Evolutionary conservation across 164 flowering plant species (phyloP).

Genomic region (Macadamia tetraphylla): DNA sequence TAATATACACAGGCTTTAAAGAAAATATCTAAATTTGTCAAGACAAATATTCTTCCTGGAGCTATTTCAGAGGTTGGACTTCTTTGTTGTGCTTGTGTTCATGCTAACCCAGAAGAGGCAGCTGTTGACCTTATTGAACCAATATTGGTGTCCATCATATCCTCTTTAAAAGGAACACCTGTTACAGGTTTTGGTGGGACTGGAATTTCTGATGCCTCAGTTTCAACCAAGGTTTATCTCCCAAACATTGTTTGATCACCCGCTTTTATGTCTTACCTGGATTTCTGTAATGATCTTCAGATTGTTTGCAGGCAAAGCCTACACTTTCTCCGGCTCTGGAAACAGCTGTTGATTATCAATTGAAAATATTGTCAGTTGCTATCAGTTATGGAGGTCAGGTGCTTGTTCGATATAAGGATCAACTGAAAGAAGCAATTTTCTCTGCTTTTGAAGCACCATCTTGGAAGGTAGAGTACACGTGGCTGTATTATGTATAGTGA

Average conservation of each 20-base stretch:
- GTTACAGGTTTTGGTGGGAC: constrained; percentile 76
- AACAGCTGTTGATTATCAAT: constrained; percentile 77
- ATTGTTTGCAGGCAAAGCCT: constrained; percentile 48
- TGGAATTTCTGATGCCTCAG: constrained; percentile 32
- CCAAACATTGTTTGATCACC: background rate
- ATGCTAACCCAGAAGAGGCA: constrained; percentile 85
- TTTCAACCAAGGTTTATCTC: constrained; percentile 52
- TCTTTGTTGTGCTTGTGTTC: constrained; percentile 96
- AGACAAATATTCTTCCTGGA: constrained; percentile 92
- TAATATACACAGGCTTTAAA: constrained; percentile 66
- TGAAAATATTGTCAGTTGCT: constrained; percentile 82
- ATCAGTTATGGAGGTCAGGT: constrained; percentile 86
- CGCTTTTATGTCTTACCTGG: constrained; percentile 3
- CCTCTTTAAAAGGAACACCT: constrained; percentile 78
- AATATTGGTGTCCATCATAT: constrained; percentile 53
- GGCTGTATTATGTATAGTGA: background rate
- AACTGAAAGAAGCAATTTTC: constrained; percentile 64
- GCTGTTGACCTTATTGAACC: constrained; percentile 75
- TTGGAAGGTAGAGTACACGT: constrained; percentile 70
- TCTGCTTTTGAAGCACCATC: constrained; percentile 88
- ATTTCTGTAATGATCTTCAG: background rate
- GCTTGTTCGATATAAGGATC: constrained; percentile 62
- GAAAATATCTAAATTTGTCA: constrained; percentile 88
- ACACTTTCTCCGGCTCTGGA: constrained; percentile 93
- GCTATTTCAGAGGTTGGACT: constrained; percentile 95